Base-by-base conservation (phyloP, 768 basidiomycete genomes). In the Lyophyllum atratum region DNA sequence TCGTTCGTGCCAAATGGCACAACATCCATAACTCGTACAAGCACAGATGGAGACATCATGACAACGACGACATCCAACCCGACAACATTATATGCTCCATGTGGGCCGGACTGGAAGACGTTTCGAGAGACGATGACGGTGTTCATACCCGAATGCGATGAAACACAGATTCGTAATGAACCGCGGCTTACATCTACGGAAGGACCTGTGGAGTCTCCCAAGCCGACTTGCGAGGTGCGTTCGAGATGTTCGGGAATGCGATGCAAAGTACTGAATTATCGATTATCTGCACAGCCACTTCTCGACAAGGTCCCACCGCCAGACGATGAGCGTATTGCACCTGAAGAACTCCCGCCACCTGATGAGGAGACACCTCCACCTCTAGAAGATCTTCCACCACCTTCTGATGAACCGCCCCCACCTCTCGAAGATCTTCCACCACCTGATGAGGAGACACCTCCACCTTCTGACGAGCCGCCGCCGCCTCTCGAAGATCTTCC, bases 21-120 rank as follows among this genome's bases (percentile, higher is more conserved):
- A 22, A 63, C 62, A 9, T 52, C 59, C 25, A 56, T 58, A 49
- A 60, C 59, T 10, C 46, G 55, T 50, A 44, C 42, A 14, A 40
- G 40, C 1, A 59, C 54, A 8, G 45, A 62, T 34, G 62, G 60
- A 14, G 52, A 56, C 24, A n/a, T 50, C 14, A 31, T 54, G 24
- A 44, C 54, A 14, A 52, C 46, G 19, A 66, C 60, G 12, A 55
- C 48, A 10, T 54, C 46, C 21, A 58, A 58, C n/a, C 49, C 53
- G 24, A 68, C 67, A 8, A 52, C 67, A 0, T 58, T 66, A 25
- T 68, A 56, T 31, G 65, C 62, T n/a, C 67, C 67, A 4, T 64
- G 63, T 50, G 62, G 58, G 6, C 59, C 61, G 11, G 65, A 64
- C 25, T 68, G 67, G 65, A 57, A 55, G 29, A 64, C 60, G 9